Evolutionary conservation across 768 basidiomycete species (phyloP), one percentile per base, ranked within the genome.

Genomic region (Mycena filopes): DNA sequence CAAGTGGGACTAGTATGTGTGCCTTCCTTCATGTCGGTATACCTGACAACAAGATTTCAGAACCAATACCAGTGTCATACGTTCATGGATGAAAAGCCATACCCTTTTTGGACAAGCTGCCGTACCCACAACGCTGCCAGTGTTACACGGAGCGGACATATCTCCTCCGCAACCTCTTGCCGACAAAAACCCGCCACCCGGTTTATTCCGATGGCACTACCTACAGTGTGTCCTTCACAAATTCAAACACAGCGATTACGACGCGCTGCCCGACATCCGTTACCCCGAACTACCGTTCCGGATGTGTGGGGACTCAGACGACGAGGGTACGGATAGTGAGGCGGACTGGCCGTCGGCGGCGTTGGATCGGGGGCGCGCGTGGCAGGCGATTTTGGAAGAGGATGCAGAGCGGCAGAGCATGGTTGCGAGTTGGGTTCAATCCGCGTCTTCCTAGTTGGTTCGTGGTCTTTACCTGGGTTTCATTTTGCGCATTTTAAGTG

Each of bases 271-370:
- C 7, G 38, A 57, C n/a, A 57, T 57, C 12, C 3, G 6, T 4
- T 46, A 13, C 33, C 36, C 55, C 3, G 55, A 36, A 26, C 38
- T 56, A n/a, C n/a, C 25, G n/a, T 15, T 46, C 20, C 31, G 20
- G 21, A 46, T 56, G 42, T 28, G 46, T 16, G 46, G 56, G 28
- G 56, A 57, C n/a, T 57, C 56, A 4, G 56, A 57, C 2, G 43
- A 48, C 9, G 56, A 47, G 21, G 45, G 56, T 0, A 57, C 56
- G n/a, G 56, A 57, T 45, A 48, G 43, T 28, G 55, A 56, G 42
- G 28, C n/a, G n/a, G 20, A 45, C 9, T 58, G 56, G 43, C 56
- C 46, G 33, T 40, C 36, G 16, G 10, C 31, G 5, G 31, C 31
- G 12, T 33, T 5, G 31, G 31, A 33, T 33, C 31, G 31, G 12